These are phyloP conservation scores for Tricholoma sp. DNA, from an alignment of 768 basidiomycete species.

Conservation along the genomic window DNA sequence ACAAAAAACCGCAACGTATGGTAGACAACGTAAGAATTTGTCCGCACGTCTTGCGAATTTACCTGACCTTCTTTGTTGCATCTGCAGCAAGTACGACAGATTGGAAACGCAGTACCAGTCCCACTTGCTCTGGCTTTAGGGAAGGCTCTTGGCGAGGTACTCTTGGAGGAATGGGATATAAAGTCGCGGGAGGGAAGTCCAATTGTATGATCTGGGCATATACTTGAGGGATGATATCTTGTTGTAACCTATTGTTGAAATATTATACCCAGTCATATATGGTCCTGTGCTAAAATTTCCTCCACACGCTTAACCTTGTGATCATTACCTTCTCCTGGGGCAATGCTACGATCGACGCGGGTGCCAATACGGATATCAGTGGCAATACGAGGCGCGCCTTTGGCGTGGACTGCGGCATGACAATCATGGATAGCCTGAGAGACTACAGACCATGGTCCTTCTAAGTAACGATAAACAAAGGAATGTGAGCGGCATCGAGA, in stretches of 20 bases:
- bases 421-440: slow-evolving; percentile 86
- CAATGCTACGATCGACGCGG: slow-evolving; percentile 61
- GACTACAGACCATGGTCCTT: slow-evolving; percentile 86
- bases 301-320: slow-evolving; percentile 78
- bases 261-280: not conserved
- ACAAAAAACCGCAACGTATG: slow-evolving; percentile 26
- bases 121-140: slow-evolving; percentile 65
- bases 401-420: slow-evolving; percentile 79
- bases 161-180: slow-evolving; percentile 41
- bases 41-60: not conserved
- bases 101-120: slow-evolving; percentile 78
- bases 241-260: too few species aligned
- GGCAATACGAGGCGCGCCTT: slow-evolving; percentile 70
- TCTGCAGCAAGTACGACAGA: slow-evolving; percentile 64
- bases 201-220: slow-evolving; percentile 21
- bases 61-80: not conserved
- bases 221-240: not conserved
- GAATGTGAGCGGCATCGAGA: not conserved
- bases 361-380: slow-evolving; percentile 97
- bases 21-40: slow-evolving; percentile 45
- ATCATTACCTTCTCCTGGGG: slow-evolving; percentile 67
- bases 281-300: slow-evolving; percentile 58
- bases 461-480: slow-evolving; percentile 27
- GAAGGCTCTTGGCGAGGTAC: slow-evolving; percentile 37
- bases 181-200: slow-evolving; percentile 41